Conservation (phyloP, 305 asterid species). For the Solanum hybrid region DNA sequence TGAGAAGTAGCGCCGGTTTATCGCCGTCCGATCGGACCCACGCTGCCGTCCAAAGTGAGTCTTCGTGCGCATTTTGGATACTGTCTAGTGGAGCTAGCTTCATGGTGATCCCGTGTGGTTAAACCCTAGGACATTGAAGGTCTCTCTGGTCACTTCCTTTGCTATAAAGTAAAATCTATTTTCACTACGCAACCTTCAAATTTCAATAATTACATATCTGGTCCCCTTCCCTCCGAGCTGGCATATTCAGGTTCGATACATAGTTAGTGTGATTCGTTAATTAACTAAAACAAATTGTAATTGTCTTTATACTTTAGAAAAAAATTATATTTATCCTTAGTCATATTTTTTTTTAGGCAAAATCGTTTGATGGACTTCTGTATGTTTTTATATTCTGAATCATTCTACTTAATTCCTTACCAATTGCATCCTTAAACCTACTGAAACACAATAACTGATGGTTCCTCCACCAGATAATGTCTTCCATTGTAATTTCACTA, state of each 20-base stretch:
- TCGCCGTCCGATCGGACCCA: slow-evolving; percentile 50
- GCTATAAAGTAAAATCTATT: not conserved
- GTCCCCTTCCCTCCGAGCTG: not conserved
- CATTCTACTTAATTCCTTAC: too few relatives aligned
- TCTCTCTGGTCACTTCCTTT: not conserved
- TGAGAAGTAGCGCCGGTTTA: slow-evolving; percentile 47
- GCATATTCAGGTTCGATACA: too few relatives aligned
- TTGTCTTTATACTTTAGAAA: too few relatives aligned
- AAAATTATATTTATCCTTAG: not conserved
- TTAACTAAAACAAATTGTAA: too few relatives aligned
- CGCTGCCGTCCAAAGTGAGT: slow-evolving; percentile 82
- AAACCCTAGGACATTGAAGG: slow-evolving; percentile 28
- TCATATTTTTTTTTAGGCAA: not conserved
- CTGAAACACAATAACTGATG: not conserved
- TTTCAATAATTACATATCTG: not conserved
- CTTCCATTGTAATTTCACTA: not conserved
- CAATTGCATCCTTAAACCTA: not conserved
- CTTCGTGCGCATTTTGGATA: slow-evolving; percentile 75
- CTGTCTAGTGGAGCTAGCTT: slow-evolving; percentile 62
- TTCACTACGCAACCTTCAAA: not conserved
- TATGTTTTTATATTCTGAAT: too few relatives aligned
- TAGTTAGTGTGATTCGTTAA: too few relatives aligned
- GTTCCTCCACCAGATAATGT: not conserved
- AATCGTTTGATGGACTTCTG: not conserved
- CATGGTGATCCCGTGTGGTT: slow-evolving; percentile 29